Base-by-base conservation (phyloP, 108 stramenopile species). In the Cyclotella cryptica region DNA sequence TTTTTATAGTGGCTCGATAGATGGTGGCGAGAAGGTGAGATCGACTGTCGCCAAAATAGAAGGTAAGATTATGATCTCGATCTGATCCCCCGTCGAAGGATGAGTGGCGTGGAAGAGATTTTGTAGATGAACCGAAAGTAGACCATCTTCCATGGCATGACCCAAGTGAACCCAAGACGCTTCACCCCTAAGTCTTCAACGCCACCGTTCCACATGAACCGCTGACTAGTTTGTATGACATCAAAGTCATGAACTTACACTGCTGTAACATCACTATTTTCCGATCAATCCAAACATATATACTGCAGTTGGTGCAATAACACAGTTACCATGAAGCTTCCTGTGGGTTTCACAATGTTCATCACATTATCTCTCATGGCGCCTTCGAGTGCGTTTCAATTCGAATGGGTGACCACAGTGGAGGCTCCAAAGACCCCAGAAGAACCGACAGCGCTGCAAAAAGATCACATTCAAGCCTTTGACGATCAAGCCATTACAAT, bases 401-500 rank as follows among this genome's bases (percentile, higher is more conserved):
- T 66, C 17, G 29, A 66, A 45, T 66, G 65, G 65, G 3, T 22
- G 7, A 28, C 45, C 2, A 66, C 65, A 66, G 22, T 66, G 10
- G 65, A 66, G 24, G 65, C 43, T 13, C 65, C 65, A 11, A 11
- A 45, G 22, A 46, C 22, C 10, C 65, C 26, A 24, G 22, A 66
- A 26, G 65, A 46, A 19, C 65, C 65, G 13, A 66, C 65, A 10
- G 35, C 28, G 60, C 60, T 24, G 17, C 44, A 66, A 21, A 66
- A 66, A 12, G 12, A 66, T 46, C 43, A 66, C 65, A 66, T 66
- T 35, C 22, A 66, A 66, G 65, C 65, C 11, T 3, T 66, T 6
- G 65, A 45, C 30, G 65, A 66, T 27, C 12, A 47, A 47, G 65
- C 65, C 30, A 66, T 66, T 12, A 66, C 65, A 45, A 66, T 47